Conservation (phyloP, 2,329 filamentous ascomycete genomes). For the Paecilomyces sp. region DNA sequence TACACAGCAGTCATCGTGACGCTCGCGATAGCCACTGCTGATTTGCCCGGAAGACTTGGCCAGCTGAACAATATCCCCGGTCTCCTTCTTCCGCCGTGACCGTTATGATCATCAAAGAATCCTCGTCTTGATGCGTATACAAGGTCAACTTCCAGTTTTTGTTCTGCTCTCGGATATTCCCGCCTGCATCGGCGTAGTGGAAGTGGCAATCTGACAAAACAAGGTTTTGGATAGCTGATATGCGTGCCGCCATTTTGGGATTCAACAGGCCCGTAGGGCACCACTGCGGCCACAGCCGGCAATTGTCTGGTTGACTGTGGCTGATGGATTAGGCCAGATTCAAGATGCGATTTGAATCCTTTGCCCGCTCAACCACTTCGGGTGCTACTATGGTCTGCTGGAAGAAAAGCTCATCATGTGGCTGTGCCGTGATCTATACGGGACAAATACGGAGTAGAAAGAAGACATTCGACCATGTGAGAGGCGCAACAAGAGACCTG, state of each 20-base stretch:
- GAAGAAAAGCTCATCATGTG: no score
- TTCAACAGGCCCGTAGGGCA: background rate
- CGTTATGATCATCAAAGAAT: background rate
- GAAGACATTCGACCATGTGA: no score
- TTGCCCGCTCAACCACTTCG: no score
- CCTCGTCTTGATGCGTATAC: background rate
- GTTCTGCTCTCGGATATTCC: background rate
- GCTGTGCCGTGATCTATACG: no score
- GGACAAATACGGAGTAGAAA: no score
- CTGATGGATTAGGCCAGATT: background rate
- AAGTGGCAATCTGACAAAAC: background rate
- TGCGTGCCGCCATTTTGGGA: background rate
- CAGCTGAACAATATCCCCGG: background rate
- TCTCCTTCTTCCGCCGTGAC: background rate
- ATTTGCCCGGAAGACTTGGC: background rate
- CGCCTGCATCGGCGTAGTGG: background rate
- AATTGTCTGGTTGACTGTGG: background rate
- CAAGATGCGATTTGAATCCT: background rate
- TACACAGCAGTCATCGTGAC: background rate
- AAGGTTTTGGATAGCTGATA: background rate
- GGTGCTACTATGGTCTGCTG: no score
- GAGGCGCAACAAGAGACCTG: no score
- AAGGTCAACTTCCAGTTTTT: background rate
- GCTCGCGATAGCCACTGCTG: background rate
- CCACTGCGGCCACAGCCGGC: background rate